phyloP scores from a whole-genome alignment of 1,284 basidiomycete species.

The Rhodotorula sp. region DNA sequence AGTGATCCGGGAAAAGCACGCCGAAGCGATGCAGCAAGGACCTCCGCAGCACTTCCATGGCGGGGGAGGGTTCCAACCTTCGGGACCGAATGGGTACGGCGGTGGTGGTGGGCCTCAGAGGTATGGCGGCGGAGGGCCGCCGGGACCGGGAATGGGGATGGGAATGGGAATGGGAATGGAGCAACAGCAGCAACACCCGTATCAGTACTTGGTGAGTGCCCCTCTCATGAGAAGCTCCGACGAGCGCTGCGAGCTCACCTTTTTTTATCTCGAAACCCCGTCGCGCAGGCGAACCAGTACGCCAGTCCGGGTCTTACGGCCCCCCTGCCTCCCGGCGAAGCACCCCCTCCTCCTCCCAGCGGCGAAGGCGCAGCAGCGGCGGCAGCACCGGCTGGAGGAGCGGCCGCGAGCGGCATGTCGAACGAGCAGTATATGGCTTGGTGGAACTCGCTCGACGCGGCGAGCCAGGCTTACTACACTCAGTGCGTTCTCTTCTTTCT shows the following conservation, averaged over 20 bases:
- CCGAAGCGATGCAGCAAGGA: slow-evolving; percentile 59
- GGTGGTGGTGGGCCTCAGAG: slow-evolving; percentile 7
- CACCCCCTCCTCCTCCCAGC: slow-evolving; percentile 20
- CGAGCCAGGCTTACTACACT: slow-evolving; percentile 38
- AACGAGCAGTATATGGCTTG: slow-evolving; percentile 36
- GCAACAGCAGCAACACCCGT: slow-evolving; percentile 16
- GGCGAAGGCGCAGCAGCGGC: background rate
- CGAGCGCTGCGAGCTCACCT: no score
- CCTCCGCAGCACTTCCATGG: slow-evolving; percentile 14
- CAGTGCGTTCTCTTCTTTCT: slow-evolving; percentile 23
- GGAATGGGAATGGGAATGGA: background rate
- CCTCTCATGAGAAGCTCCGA: no score
- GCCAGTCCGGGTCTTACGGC: slow-evolving; percentile 35
- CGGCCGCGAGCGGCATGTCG: slow-evolving; percentile 16
- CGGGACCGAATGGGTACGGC: slow-evolving; percentile 6
- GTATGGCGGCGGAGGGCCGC: slow-evolving; percentile 5
- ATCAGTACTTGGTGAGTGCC: slow-evolving; percentile 32
- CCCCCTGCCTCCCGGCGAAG: slow-evolving; percentile 37
- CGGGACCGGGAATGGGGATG: slow-evolving; percentile 17
- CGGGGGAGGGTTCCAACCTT: background rate
- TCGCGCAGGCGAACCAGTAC: slow-evolving; percentile 28
- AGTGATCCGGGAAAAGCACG: slow-evolving; percentile 79
- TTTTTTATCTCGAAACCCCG: no score
- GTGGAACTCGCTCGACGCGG: slow-evolving; percentile 39
- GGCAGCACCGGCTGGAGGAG: slow-evolving; percentile 8